Conservation (phyloP, 768 basidiomycete genomes). For the Rhodotorula diobovata region DNA sequence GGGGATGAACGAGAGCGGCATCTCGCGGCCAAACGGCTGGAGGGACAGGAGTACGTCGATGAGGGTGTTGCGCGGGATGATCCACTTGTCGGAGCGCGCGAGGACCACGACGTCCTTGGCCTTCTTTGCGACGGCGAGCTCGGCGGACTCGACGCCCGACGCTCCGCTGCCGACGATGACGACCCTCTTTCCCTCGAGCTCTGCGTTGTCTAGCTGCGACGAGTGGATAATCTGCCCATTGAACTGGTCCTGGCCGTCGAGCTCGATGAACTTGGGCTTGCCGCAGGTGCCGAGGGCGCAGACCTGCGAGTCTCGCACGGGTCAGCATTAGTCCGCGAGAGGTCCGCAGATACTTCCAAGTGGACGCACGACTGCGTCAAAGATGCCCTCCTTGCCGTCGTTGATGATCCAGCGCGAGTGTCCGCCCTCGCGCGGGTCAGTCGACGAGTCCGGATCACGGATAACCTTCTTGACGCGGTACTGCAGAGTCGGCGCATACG, state of each 20-base stretch:
- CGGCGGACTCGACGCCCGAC: constrained; percentile 55
- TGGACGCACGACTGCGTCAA: constrained; percentile 55
- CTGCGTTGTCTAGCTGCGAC: constrained; percentile 52
- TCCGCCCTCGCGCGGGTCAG: constrained; percentile 37
- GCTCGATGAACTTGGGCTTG: constrained; percentile 51
- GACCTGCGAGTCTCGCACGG: constrained; percentile 11
- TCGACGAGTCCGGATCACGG: constrained; percentile 22
- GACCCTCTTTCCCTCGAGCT: constrained; percentile 49
- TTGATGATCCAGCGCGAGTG: constrained; percentile 54
- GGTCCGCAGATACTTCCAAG: constrained; percentile 31
- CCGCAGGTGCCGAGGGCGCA: constrained; percentile 50
- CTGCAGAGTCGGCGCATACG: neutral
- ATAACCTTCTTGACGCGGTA: constrained; percentile 49
- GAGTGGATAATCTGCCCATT: constrained; percentile 53
- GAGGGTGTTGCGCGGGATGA: constrained; percentile 53
- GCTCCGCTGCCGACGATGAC: constrained; percentile 58
- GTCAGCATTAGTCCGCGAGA: too few species aligned
- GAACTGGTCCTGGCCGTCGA: constrained; percentile 50
- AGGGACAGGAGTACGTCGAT: constrained; percentile 54
- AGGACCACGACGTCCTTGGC: constrained; percentile 49
- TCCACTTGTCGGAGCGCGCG: constrained; percentile 49
- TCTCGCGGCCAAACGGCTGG: constrained; percentile 57
- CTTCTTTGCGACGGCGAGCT: constrained; percentile 48
- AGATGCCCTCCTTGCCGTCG: constrained; percentile 53
- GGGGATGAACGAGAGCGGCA: constrained; percentile 42